A percentile compares a stretch with the other conserved stretches of the same genome.
These are phyloP conservation scores for Coniochaeta hoffmannii DNA, from an alignment of 2,329 filamentous ascomycete species.

Conservation along the genomic window DNA sequence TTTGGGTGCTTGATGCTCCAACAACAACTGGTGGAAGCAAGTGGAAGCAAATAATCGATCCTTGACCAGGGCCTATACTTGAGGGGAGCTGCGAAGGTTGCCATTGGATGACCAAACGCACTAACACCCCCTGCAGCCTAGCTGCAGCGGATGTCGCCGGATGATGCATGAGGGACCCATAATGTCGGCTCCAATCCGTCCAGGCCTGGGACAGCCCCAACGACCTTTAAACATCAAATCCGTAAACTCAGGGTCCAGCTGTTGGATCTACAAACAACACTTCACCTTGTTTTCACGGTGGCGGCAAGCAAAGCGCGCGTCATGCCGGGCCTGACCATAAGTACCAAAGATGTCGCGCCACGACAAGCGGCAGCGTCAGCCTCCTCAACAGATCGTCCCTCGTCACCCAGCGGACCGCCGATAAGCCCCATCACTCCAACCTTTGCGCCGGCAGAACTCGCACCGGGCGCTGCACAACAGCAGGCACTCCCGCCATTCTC, in stretches of 20 bases:
- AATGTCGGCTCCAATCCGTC: neutral
- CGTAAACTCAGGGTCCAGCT: neutral
- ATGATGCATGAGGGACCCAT: neutral
- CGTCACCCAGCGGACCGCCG: slow-evolving; percentile 40
- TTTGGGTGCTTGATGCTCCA: too few relatives aligned
- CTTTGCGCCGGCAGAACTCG: slow-evolving; percentile 27
- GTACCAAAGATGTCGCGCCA: slow-evolving; percentile 11
- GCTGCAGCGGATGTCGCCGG: neutral
- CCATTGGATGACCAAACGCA: neutral
- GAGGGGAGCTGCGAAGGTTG: too few relatives aligned
- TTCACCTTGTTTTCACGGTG: neutral
- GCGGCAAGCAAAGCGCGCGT: slow-evolving; percentile 3
- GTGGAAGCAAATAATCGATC: too few relatives aligned
- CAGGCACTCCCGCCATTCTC: slow-evolving; percentile 19
- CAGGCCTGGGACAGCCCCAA: too few relatives aligned
- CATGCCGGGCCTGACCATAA: slow-evolving; percentile 23
- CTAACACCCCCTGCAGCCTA: too few relatives aligned
- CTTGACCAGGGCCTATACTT: too few relatives aligned
- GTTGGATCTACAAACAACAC: neutral
- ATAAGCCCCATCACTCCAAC: slow-evolving; percentile 50
- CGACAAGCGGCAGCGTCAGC: slow-evolving; percentile 9
- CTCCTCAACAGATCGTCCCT: slow-evolving; percentile 23
- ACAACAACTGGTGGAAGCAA: too few relatives aligned
- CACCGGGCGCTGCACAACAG: neutral
- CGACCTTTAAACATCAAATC: too few relatives aligned